Conservation (phyloP, 2,329 filamentous ascomycete species). For the Chrysoporthe austroafricana region DNA sequence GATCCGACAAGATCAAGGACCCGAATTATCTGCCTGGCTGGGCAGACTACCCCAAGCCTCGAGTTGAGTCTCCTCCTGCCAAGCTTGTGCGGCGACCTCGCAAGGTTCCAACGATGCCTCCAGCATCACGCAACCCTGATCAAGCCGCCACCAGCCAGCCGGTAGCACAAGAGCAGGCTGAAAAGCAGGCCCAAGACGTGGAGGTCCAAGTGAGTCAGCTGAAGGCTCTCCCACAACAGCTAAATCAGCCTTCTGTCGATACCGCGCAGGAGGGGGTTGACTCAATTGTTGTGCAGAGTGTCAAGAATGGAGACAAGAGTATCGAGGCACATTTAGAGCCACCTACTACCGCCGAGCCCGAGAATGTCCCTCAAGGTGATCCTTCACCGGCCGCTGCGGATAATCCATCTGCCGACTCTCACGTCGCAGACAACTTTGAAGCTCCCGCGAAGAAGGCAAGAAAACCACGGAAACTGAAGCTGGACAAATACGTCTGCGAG, state of each 20-base stretch:
- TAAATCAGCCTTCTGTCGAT: background rate
- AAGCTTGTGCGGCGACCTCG: background rate
- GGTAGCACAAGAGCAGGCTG: background rate
- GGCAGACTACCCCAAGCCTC: slow-evolving; percentile 19
- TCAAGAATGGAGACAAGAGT: background rate
- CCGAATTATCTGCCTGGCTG: slow-evolving; percentile 27
- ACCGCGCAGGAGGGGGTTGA: background rate
- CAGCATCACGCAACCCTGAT: background rate
- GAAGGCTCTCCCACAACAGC: background rate
- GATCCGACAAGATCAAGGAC: slow-evolving; percentile 35
- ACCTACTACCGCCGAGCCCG: background rate
- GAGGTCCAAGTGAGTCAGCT: background rate
- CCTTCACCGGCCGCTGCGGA: background rate
- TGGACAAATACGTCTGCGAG: slow-evolving; percentile 44
- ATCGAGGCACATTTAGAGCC: background rate
- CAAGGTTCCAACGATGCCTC: slow-evolving; percentile 5
- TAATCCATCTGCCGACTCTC: background rate
- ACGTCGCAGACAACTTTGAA: background rate
- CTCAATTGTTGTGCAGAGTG: slow-evolving; percentile 10
- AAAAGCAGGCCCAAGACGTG: background rate
- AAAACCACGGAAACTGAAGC: slow-evolving; percentile 9
- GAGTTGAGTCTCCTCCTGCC: background rate
- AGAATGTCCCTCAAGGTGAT: background rate
- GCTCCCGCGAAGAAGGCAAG: slow-evolving; percentile 4
- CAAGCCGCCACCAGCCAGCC: background rate